Evolutionary conservation across 352 stramenopile genomes (phyloP).

Genomic region (Phytophthora fragariae): DNA sequence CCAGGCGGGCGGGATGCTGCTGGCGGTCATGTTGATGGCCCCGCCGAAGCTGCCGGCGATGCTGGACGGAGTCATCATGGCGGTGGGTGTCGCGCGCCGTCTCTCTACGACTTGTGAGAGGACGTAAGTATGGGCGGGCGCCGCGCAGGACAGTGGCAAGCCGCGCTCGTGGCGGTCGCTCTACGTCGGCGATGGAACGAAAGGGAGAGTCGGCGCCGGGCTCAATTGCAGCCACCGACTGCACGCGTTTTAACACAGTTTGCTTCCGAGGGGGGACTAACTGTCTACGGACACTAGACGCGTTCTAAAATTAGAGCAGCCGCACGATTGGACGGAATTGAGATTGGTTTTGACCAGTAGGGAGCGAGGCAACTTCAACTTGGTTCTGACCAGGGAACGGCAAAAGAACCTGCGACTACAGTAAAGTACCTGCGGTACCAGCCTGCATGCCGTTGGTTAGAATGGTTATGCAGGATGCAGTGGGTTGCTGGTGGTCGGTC

Average conservation of each 20-base stretch:
- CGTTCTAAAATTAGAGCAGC: slow-evolving; percentile 16
- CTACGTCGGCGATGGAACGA: slow-evolving; percentile 11
- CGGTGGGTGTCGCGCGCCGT: neutral
- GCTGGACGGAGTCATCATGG: slow-evolving; percentile 52
- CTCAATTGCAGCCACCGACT: slow-evolving; percentile 25
- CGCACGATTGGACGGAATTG: slow-evolving; percentile 31
- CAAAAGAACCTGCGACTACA: neutral
- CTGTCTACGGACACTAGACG: slow-evolving; percentile 14
- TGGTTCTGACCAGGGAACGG: slow-evolving; percentile 18
- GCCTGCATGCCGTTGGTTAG: neutral
- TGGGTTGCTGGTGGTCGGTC: neutral
- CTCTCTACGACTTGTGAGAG: neutral
- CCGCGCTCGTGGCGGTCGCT: neutral
- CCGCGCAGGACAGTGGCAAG: slow-evolving; percentile 12
- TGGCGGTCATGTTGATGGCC: slow-evolving; percentile 43
- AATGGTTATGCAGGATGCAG: neutral
- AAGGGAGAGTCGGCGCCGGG: slow-evolving; percentile 1
- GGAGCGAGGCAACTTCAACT: slow-evolving; percentile 23
- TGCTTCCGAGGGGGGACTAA: neutral
- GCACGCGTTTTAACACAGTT: neutral
- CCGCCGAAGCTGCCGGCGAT: slow-evolving; percentile 50
- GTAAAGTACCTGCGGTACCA: neutral
- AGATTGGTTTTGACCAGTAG: slow-evolving; percentile 9
- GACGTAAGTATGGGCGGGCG: neutral
- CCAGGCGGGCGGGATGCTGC: slow-evolving; percentile 37